Base-by-base conservation (phyloP, 306 rosid genomes). In the Chamaecrista fasciculata region DNA sequence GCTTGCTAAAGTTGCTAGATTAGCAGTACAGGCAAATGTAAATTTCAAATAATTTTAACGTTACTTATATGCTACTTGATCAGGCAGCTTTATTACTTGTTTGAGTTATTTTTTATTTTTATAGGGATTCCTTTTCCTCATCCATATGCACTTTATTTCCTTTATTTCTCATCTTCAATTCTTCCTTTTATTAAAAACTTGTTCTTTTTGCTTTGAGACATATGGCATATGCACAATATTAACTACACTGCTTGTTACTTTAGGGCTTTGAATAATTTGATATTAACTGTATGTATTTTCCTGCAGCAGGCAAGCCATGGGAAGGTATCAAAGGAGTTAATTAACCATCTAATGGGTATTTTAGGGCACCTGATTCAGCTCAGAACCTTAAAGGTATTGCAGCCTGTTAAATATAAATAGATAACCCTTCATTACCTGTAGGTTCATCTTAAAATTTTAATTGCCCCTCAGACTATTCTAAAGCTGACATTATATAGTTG, bases 301-400 rank as follows among this genome's bases (percentile, higher is more conserved):
- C 52, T 82, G 82, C 84, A 76, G 83, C 95, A 95, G 96, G 92
- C 99, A 70, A 91, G 85, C 83, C 95, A 95, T 29, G 99, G 99
- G 70, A 95, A 91, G 81, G 81, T 91, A 43, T 79, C 99, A 2
- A 95, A 91, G 71, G 96, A 91, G 78, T 83, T 91, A 71, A 80
- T 91, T 76, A 91, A 84, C 77, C 97, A 91, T 49, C 99, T 95
- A 70, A 91, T 89, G 96, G 84, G 91, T 81, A 91, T 78, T 81
- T 86, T 95, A 66, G 99, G 99, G 69, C 99, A 95, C 85, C 74
- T 91, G 83, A 89, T 95, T 61, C 99, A 95, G 77, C 96, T 95
- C 73, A 85, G 99, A 79, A 95, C 99, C 61, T 81, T 95, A 33
- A 95, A 95, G 99, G 99, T 95, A 84, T 67, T 33, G 23, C 66